Evolutionary conservation across 306 rosid genomes (phyloP).

Genomic region (Rubus idaeus): DNA sequence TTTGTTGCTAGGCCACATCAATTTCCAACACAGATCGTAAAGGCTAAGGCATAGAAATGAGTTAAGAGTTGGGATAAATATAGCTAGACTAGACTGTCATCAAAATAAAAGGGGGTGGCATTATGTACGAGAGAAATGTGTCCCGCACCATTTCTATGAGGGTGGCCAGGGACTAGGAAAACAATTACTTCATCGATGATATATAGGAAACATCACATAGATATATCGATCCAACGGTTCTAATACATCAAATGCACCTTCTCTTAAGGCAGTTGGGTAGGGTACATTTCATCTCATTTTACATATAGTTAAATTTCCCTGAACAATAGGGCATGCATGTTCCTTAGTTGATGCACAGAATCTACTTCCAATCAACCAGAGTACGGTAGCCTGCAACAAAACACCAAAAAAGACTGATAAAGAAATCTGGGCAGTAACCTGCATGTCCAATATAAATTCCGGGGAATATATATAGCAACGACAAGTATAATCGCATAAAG

Average conservation of each 20-base stretch:
- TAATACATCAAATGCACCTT: neutral
- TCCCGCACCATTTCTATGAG: too few relatives aligned
- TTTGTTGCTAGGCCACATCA: too few relatives aligned
- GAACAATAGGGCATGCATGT: neutral
- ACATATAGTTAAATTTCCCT: neutral
- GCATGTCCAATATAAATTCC: neutral
- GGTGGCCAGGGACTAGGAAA: too few relatives aligned
- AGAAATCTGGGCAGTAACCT: neutral
- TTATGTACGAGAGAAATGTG: too few relatives aligned
- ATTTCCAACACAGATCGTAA: too few relatives aligned
- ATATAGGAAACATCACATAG: neutral
- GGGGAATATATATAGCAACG: neutral
- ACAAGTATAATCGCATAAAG: neutral
- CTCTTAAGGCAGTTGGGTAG: neutral
- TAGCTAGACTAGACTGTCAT: too few relatives aligned
- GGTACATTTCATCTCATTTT: neutral
- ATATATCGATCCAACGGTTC: neutral
- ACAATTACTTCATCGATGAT: neutral
- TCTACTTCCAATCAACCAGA: conserved; percentile 36
- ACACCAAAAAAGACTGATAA: neutral
- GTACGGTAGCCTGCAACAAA: conserved; percentile 57
- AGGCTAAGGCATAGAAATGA: too few relatives aligned
- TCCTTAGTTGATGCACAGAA: neutral
- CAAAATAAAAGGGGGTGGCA: too few relatives aligned
- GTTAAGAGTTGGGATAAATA: too few relatives aligned